Percentiles rank a stretch among this genome's conserved stretches.
These are phyloP conservation scores for Colletotrichum siamense DNA, from an alignment of 2,329 filamentous ascomycete species.

Conservation along the genomic window DNA sequence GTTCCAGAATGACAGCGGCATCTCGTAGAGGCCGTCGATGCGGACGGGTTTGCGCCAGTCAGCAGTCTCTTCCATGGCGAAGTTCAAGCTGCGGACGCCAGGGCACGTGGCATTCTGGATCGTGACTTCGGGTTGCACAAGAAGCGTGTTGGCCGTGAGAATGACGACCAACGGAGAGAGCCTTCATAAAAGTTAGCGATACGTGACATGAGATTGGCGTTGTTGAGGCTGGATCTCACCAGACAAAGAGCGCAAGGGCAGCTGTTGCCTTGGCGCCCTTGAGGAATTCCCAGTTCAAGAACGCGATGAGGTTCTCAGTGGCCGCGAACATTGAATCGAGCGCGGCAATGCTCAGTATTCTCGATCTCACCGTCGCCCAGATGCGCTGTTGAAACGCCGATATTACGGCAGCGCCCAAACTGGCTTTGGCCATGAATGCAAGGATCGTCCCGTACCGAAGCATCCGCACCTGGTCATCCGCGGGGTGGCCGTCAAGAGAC, in stretches of 20 bases:
- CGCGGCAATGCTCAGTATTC: slow-evolving; percentile 22
- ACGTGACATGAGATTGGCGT: background rate
- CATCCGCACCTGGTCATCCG: slow-evolving; percentile 37
- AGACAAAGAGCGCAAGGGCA: slow-evolving; percentile 37
- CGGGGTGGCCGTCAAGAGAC: slow-evolving; percentile 31
- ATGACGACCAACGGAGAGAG: slow-evolving; percentile 41
- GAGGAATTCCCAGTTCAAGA: slow-evolving; percentile 33
- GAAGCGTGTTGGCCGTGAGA: slow-evolving; percentile 41
- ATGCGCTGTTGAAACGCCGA: slow-evolving; percentile 28
- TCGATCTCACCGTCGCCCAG: slow-evolving; percentile 25
- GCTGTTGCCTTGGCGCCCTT: slow-evolving; percentile 36
- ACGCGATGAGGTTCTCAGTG: slow-evolving; percentile 32
- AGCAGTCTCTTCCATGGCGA: slow-evolving; percentile 36
- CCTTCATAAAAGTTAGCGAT: background rate
- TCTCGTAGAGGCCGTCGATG: slow-evolving; percentile 30
- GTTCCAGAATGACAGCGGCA: slow-evolving; percentile 37
- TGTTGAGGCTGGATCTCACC: slow-evolving; percentile 24
- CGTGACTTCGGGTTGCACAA: slow-evolving; percentile 30
- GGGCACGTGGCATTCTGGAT: slow-evolving; percentile 33
- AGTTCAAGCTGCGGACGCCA: slow-evolving; percentile 36
- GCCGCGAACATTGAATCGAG: slow-evolving; percentile 37
- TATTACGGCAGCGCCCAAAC: slow-evolving; percentile 36
- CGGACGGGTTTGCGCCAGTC: slow-evolving; percentile 36
- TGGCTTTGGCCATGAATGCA: slow-evolving; percentile 41
- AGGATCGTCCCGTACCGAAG: slow-evolving; percentile 39